Evolutionary conservation across 2,329 filamentous ascomycete species (phyloP).

Genomic region (Xylariaceae sp.): DNA sequence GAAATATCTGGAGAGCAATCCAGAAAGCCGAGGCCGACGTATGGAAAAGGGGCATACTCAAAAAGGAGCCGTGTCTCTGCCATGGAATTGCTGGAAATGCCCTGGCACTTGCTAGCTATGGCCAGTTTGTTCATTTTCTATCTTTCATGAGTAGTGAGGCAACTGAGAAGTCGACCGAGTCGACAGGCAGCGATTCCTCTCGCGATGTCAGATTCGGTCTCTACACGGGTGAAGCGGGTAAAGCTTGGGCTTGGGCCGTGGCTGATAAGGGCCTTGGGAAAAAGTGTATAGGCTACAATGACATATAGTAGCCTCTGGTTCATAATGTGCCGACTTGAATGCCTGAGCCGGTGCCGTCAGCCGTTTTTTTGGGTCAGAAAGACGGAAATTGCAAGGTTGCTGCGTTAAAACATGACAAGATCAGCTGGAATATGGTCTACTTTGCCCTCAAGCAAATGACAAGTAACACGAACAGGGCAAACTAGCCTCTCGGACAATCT

Average conservation of each 20-base stretch:
- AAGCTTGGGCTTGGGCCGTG: conserved; percentile 29
- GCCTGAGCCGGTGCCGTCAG: not conserved
- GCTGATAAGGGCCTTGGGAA: conserved; percentile 16
- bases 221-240: conserved; percentile 29
- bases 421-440: not conserved
- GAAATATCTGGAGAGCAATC: conserved; percentile 50
- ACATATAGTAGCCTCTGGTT: conserved; percentile 20
- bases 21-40: conserved; percentile 47
- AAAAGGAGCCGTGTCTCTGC: conserved; percentile 60
- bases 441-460: not conserved
- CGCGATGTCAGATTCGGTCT: conserved; percentile 15
- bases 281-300: conserved; percentile 28
- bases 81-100: conserved; percentile 63
- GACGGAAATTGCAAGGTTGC: not conserved
- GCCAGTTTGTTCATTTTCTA: conserved; percentile 23
- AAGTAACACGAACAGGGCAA: not conserved
- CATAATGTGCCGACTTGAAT: no score
- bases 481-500: not conserved
- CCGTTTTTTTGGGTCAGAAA: not conserved
- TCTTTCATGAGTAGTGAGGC: conserved; percentile 22
- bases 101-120: conserved; percentile 33
- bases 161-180: conserved; percentile 15
- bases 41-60: conserved; percentile 54
- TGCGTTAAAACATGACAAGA: not conserved
- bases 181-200: conserved; percentile 4